phyloP scores from a whole-genome alignment of 352 stramenopile genomes.

The Pythium utonaiense region DNA sequence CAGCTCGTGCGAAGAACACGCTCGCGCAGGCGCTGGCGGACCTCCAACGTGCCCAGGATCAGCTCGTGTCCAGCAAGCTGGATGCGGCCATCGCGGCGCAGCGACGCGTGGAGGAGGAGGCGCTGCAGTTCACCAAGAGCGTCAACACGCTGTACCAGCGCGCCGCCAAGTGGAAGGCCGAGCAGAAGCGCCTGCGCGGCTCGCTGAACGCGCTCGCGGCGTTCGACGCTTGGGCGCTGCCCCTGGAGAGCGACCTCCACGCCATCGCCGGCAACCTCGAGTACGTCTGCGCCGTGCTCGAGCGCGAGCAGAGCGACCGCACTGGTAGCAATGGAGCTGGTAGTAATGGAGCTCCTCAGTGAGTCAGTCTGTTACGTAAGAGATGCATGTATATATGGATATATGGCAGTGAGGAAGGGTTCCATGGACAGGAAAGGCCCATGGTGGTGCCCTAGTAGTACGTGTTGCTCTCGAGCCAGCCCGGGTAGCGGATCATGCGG shows the following conservation, averaged over 20 bases:
- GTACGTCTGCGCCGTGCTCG: conserved; percentile 62
- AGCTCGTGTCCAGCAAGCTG: conserved; percentile 41
- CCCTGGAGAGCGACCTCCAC: conserved; percentile 45
- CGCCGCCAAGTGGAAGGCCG: conserved; percentile 59
- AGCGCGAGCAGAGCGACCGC: conserved; percentile 22
- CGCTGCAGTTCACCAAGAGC: conserved; percentile 55
- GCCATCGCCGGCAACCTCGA: conserved; percentile 61
- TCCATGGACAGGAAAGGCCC: too few species aligned
- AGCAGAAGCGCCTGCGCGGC: conserved; percentile 57
- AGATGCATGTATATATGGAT: neutral
- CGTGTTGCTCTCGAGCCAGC: too few species aligned
- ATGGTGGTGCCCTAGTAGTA: too few species aligned
- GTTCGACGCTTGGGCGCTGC: conserved; percentile 53
- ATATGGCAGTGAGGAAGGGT: neutral
- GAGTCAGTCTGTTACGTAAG: too few species aligned
- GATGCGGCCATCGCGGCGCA: conserved; percentile 49
- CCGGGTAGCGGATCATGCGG: too few species aligned
- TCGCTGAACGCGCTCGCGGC: conserved; percentile 44
- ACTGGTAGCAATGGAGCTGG: conserved; percentile 3
- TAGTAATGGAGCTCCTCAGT: too few species aligned
- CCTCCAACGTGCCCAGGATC: conserved; percentile 45
- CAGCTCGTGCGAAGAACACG: conserved; percentile 18
- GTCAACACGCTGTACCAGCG: conserved; percentile 56
- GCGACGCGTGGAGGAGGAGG: conserved; percentile 54
- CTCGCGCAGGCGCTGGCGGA: conserved; percentile 30